Conservation (phyloP, 108 stramenopile genomes). For the Cyclotella cryptica region DNA sequence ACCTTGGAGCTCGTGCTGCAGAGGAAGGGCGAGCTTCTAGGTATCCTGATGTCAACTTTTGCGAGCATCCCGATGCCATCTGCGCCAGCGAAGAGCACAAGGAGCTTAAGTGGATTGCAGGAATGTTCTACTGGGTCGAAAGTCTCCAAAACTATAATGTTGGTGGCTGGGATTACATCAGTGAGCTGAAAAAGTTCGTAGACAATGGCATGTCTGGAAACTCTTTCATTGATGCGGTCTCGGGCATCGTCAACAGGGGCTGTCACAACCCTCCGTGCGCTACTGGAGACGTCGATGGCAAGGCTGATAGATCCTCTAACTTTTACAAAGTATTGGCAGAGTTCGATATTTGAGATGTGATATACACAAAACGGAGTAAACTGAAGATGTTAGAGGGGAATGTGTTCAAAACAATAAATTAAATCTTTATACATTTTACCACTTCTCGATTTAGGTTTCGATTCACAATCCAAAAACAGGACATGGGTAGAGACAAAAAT, state of each 20-base stretch:
- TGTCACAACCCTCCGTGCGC: constrained; percentile 32
- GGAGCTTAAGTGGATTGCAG: constrained; percentile 55
- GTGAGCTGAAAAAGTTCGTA: constrained; percentile 30
- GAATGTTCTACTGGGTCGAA: constrained; percentile 51
- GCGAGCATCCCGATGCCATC: constrained; percentile 45
- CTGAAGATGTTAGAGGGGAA: no score
- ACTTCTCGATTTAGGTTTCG: no score
- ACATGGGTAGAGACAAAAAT: no score
- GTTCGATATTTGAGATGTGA: constrained; percentile 1
- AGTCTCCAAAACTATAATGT: constrained; percentile 39
- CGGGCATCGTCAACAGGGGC: constrained; percentile 29
- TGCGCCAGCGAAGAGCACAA: constrained; percentile 43
- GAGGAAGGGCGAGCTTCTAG: constrained; percentile 31
- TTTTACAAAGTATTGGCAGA: constrained; percentile 26
- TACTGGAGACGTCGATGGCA: constrained; percentile 25
- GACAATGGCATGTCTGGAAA: constrained; percentile 28
- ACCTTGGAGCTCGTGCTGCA: constrained; percentile 47
- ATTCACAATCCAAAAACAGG: no score
- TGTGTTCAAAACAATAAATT: no score
- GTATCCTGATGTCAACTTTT: constrained; percentile 54
- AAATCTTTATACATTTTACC: no score
- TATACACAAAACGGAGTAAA: neutral
- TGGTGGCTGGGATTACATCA: constrained; percentile 34
- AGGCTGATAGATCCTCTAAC: constrained; percentile 20
- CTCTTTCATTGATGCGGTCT: constrained; percentile 35